A percentile compares a stretch with the other conserved stretches of the same genome.
Conservation (phyloP, 331 rosid species). For the Phaseolus coccineus region DNA sequence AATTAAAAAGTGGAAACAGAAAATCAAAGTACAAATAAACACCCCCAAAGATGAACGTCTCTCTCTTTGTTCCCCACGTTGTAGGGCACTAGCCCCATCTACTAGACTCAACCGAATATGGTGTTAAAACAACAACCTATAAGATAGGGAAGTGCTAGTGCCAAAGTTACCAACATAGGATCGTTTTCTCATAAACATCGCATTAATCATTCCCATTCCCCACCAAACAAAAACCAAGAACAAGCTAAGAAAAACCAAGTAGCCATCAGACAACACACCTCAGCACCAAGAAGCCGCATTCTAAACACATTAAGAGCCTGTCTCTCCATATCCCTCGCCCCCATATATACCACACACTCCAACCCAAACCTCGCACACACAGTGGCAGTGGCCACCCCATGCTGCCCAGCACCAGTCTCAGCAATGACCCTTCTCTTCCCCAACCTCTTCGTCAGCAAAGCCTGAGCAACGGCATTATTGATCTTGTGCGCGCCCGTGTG, state of each 20-base stretch:
- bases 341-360: constrained; percentile 90
- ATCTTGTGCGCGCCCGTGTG: constrained; percentile 99
- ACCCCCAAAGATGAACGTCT: too few species aligned
- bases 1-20: too few species aligned
- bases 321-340: constrained; percentile 96
- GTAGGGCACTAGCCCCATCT: not conserved
- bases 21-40: too few species aligned
- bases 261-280: constrained; percentile 56
- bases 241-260: not conserved
- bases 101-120: not conserved
- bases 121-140: not conserved
- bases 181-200: not conserved
- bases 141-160: not conserved
- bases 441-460: constrained; percentile 88
- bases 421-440: constrained; percentile 90
- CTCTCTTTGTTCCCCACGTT: not conserved
- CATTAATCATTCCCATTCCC: too few species aligned
- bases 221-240: constrained; percentile 1
- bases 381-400: constrained; percentile 97
- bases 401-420: constrained; percentile 98
- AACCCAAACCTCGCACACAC: constrained; percentile 94
- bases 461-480: constrained; percentile 94
- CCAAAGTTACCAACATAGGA: not conserved
- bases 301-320: constrained; percentile 93
- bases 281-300: constrained; percentile 96